Evolutionary conservation across 805 yeast genomes (phyloP).

Genomic region (Lipomyces chichibuensis): DNA sequence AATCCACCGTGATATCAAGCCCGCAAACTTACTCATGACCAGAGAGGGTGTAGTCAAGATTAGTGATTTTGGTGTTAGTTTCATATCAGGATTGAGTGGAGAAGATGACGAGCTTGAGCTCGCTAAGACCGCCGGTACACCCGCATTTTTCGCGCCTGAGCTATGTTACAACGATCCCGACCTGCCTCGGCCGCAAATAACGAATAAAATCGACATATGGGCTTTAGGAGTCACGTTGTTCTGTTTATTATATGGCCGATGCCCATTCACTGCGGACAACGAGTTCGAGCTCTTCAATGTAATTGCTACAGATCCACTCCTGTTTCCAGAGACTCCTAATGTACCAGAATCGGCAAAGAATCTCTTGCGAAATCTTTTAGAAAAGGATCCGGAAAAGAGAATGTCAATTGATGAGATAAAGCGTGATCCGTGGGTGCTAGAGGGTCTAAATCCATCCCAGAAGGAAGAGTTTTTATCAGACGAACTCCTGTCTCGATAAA

Average conservation of each 20-base stretch:
- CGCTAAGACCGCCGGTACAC: slow-evolving; percentile 97
- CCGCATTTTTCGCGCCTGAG: slow-evolving; percentile 96
- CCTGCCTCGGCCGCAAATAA: slow-evolving; percentile 56
- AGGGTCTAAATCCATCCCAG: slow-evolving; percentile 44
- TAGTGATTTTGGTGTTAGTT: slow-evolving; percentile 95
- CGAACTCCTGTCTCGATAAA: slow-evolving; percentile 19
- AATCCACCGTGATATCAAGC: slow-evolving; percentile 93
- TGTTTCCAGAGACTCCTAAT: slow-evolving; percentile 54
- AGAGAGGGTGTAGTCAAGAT: slow-evolving; percentile 78
- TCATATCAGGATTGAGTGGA: slow-evolving; percentile 52
- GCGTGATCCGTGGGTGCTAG: slow-evolving; percentile 67
- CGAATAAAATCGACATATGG: slow-evolving; percentile 94
- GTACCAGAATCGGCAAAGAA: slow-evolving; percentile 49
- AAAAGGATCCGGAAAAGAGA: slow-evolving; percentile 70
- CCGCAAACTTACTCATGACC: slow-evolving; percentile 81
- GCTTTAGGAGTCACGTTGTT: slow-evolving; percentile 91
- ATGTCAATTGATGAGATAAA: slow-evolving; percentile 73
- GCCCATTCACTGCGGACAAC: slow-evolving; percentile 86
- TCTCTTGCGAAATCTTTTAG: slow-evolving; percentile 61
- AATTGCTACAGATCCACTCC: slow-evolving; percentile 64
- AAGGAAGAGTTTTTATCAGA: slow-evolving; percentile 18
- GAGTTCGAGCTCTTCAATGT: slow-evolving; percentile 85
- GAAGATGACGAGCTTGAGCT: slow-evolving; percentile 65
- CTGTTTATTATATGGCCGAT: slow-evolving; percentile 81
- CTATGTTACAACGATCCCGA: slow-evolving; percentile 63